Evolutionary conservation across 176 grass and related monocot species (phyloP).

Genomic region (Guadua angustifolia): DNA sequence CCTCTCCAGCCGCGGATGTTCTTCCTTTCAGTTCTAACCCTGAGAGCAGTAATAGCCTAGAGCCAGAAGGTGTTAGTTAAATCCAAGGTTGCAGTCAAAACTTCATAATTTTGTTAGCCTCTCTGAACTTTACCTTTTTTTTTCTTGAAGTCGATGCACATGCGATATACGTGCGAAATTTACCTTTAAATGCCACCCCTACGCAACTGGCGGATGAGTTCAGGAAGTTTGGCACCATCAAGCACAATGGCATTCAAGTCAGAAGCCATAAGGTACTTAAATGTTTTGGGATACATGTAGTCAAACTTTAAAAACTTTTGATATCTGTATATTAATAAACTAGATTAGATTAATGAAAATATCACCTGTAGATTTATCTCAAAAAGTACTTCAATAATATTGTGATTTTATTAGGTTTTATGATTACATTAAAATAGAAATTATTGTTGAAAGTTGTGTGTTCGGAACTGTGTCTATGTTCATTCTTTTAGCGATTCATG

Average conservation of each 20-base stretch:
- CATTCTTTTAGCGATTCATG: background rate
- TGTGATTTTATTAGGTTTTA: background rate
- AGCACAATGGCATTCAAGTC: slow-evolving; percentile 83
- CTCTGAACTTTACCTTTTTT: slow-evolving; percentile 28
- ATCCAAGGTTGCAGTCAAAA: background rate
- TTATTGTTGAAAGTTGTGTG: background rate
- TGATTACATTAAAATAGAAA: background rate
- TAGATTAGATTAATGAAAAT: background rate
- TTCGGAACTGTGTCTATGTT: background rate
- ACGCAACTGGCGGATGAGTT: slow-evolving; percentile 83
- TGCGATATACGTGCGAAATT: slow-evolving; percentile 79
- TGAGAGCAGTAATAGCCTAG: slow-evolving; percentile 59
- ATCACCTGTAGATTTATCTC: background rate
- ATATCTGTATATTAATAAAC: background rate
- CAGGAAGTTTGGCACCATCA: slow-evolving; percentile 79
- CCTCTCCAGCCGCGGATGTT: slow-evolving; percentile 49
- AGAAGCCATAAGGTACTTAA: slow-evolving; percentile 83
- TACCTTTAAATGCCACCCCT: slow-evolving; percentile 72
- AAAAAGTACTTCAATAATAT: background rate
- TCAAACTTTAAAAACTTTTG: background rate
- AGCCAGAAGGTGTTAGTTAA: slow-evolving; percentile 71
- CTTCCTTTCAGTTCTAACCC: slow-evolving; percentile 56
- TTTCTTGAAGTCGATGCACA: slow-evolving; percentile 57
- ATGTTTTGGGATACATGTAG: background rate
- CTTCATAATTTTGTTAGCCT: slow-evolving; percentile 8